Percentiles rank a stretch among this genome's conserved stretches.
Conservation (phyloP, 2,329 filamentous ascomycete species). For the Claviceps citrina region DNA sequence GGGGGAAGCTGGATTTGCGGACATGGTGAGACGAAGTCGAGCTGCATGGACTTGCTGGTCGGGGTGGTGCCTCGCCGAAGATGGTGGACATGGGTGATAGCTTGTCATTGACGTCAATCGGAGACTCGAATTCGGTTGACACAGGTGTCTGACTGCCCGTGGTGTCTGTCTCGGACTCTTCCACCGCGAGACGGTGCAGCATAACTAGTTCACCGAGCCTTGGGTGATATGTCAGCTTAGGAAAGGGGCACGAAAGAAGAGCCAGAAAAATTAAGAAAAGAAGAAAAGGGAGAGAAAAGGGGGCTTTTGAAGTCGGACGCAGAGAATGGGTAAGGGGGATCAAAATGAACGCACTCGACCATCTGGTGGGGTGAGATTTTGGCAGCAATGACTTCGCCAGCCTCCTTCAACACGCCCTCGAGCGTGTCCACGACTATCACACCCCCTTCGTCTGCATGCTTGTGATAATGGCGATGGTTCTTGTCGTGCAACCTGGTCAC, state of each 20-base stretch:
- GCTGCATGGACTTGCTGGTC: slow-evolving; percentile 18
- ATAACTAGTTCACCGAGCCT: slow-evolving; percentile 65
- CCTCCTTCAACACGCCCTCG: slow-evolving; percentile 64
- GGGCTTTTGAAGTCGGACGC: too few relatives aligned
- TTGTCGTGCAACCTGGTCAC: slow-evolving; percentile 32
- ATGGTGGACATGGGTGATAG: slow-evolving; percentile 27
- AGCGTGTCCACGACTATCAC: slow-evolving; percentile 62
- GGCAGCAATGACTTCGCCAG: slow-evolving; percentile 73
- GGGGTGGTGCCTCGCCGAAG: slow-evolving; percentile 16
- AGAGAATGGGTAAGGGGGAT: not conserved
- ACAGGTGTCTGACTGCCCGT: slow-evolving; percentile 14
- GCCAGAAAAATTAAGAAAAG: not conserved
- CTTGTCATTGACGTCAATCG: slow-evolving; percentile 19
- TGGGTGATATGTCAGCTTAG: not conserved
- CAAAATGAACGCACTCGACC: slow-evolving; percentile 57
- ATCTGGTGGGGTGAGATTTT: slow-evolving; percentile 58
- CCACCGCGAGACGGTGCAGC: slow-evolving; percentile 32
- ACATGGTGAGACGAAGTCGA: slow-evolving; percentile 14
- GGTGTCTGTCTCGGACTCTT: slow-evolving; percentile 23
- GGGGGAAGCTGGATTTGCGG: slow-evolving; percentile 19
- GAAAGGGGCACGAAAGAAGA: slow-evolving; percentile 6
- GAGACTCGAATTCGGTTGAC: slow-evolving; percentile 6
- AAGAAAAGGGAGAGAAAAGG: not conserved
- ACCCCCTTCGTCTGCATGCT: slow-evolving; percentile 46
- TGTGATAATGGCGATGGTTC: slow-evolving; percentile 47